Percentiles rank a stretch among this genome's conserved stretches.
phyloP scores from a whole-genome alignment of 306 rosid genomes.

The Boehmeria nivea region DNA sequence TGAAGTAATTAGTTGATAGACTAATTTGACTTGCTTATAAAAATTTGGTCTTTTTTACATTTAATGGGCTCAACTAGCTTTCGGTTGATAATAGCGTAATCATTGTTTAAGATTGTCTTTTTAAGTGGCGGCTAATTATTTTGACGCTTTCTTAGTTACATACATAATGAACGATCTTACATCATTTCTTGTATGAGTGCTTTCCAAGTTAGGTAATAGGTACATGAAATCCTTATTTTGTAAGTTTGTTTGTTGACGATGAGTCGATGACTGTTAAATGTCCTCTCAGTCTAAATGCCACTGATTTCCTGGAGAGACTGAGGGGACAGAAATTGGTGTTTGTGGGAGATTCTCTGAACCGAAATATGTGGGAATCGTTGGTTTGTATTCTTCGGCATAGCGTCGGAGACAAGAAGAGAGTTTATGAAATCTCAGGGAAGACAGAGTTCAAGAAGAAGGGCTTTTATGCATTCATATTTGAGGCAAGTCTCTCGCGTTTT shows the following conservation, averaged over 20 bases:
- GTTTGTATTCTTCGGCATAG: constrained; percentile 77
- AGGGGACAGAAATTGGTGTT: constrained; percentile 72
- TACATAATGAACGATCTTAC: no score
- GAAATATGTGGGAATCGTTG: constrained; percentile 97
- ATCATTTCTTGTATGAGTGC: background rate
- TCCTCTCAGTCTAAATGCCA: constrained; percentile 63
- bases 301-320: constrained; percentile 76
- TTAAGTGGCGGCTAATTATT: no score
- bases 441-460: constrained; percentile 77
- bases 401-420: constrained; percentile 47
- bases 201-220: background rate
- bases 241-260: constrained; percentile 15
- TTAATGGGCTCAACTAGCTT: no score
- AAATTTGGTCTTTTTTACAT: no score
- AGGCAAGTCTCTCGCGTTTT: constrained; percentile 70
- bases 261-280: no score
- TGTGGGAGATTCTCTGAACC: constrained; percentile 91
- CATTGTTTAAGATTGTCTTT: no score
- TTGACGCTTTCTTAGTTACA: background rate
- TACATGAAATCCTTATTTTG: background rate
- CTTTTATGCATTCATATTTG: constrained; percentile 73
- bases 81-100: no score
- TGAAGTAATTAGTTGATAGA: background rate
- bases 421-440: constrained; percentile 78
- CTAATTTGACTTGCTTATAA: background rate